Percentiles rank a stretch among this genome's conserved stretches.
Conservation (phyloP, 176 grass and related monocot species). For the Lolium multiflorum region DNA sequence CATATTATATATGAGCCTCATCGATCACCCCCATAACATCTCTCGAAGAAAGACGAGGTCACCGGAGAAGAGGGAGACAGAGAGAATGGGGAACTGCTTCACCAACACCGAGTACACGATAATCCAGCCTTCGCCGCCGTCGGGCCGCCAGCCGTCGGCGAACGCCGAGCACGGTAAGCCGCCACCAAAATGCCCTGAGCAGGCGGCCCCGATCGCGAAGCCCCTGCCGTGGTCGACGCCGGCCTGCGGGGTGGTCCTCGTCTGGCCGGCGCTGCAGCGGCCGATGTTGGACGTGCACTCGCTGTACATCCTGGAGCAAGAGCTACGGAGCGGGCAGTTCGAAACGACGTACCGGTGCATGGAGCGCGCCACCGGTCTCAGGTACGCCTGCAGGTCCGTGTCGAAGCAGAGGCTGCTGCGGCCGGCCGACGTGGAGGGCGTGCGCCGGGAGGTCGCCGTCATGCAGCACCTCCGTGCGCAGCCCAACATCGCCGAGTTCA, state of each 20-base stretch:
- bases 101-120: slow-evolving; percentile 56
- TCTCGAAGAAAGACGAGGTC: background rate
- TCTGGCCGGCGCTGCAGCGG: slow-evolving; percentile 50
- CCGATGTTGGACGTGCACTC: slow-evolving; percentile 62
- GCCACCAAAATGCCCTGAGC: background rate
- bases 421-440: slow-evolving; percentile 67
- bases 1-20: slow-evolving; percentile 9
- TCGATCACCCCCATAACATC: slow-evolving; percentile 33
- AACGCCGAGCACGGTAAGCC: background rate
- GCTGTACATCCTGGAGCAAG: slow-evolving; percentile 60
- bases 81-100: slow-evolving; percentile 72
- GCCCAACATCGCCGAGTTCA: slow-evolving; percentile 86
- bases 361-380: slow-evolving; percentile 53
- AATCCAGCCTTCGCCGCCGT: background rate
- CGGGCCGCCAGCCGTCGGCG: background rate
- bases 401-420: slow-evolving; percentile 76
- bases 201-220: background rate
- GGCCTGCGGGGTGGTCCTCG: background rate
- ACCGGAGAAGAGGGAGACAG: background rate
- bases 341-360: slow-evolving; percentile 87
- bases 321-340: slow-evolving; percentile 81
- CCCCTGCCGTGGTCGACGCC: slow-evolving; percentile 27
- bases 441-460: slow-evolving; percentile 84
- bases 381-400: slow-evolving; percentile 92
- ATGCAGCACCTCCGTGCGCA: slow-evolving; percentile 92